Conservation (phyloP, 2,329 filamentous ascomycete genomes). For the Sphaerulina musiva region DNA sequence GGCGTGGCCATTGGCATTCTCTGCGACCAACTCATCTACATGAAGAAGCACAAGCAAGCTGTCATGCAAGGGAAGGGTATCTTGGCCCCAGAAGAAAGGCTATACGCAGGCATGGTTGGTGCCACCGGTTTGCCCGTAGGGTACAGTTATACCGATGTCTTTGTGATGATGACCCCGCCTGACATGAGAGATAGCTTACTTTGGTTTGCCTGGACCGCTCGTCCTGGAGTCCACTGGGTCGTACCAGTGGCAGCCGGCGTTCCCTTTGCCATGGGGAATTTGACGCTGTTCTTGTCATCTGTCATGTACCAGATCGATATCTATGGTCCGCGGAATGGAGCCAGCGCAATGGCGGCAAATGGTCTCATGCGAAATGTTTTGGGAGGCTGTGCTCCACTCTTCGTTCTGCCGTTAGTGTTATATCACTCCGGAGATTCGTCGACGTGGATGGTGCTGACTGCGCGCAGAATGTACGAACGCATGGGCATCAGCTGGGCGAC, state of each 20-base stretch:
- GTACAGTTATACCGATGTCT: constrained; percentile 13
- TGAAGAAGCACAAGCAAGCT: constrained; percentile 28
- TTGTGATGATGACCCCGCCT: neutral
- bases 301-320: constrained; percentile 49
- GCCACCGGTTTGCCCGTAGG: constrained; percentile 31
- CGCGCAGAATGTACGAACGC: constrained; percentile 32
- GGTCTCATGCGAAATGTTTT: constrained; percentile 36
- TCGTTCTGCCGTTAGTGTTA: constrained; percentile 5
- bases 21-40: constrained; percentile 36
- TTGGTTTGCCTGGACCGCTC: constrained; percentile 38
- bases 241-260: constrained; percentile 32
- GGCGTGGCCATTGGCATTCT: constrained; percentile 41
- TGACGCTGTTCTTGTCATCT: constrained; percentile 31
- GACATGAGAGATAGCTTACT: constrained; percentile 28
- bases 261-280: constrained; percentile 30
- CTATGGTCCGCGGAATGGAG: constrained; percentile 48
- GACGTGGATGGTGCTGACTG: neutral
- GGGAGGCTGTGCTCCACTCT: constrained; percentile 16
- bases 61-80: constrained; percentile 24
- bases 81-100: constrained; percentile 32
- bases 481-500: constrained; percentile 42
- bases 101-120: constrained; percentile 34
- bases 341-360: constrained; percentile 56
- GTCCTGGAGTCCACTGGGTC: constrained; percentile 36
- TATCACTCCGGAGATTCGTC: neutral